phyloP scores from a whole-genome alignment of 2,329 filamentous ascomycete species.

The Gnomoniopsis sp. region DNA sequence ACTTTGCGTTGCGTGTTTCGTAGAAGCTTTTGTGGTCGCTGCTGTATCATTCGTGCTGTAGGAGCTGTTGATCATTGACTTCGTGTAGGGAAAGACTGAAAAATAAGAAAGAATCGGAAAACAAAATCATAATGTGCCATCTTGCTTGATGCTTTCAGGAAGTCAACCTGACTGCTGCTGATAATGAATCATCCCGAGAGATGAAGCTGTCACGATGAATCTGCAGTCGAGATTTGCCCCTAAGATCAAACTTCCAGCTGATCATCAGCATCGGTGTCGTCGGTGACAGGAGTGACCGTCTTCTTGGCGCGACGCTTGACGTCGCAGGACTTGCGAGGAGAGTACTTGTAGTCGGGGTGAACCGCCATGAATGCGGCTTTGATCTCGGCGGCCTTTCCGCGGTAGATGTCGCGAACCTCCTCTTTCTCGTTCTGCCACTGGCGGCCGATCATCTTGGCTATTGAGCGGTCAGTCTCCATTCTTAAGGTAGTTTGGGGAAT shows the following conservation, averaged over 20 bases:
- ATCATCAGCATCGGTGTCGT: neutral
- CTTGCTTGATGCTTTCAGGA: no score
- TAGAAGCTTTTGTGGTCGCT: no score
- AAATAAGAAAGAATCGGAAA: neutral
- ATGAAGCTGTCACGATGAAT: no score
- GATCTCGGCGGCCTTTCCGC: conserved; percentile 27
- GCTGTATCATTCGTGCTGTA: neutral
- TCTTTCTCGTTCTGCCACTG: conserved; percentile 33
- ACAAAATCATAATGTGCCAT: neutral
- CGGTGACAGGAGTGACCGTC: neutral
- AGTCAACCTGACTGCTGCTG: no score
- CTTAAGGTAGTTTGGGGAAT: neutral
- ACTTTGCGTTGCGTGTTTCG: neutral
- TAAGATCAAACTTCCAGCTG: no score
- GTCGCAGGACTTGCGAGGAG: conserved; percentile 29
- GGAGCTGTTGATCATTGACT: no score
- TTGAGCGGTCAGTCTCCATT: conserved; percentile 17
- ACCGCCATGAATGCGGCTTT: conserved; percentile 27
- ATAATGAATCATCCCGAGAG: no score
- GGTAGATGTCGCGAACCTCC: conserved; percentile 30
- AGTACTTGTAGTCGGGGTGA: conserved; percentile 38
- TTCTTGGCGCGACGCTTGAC: conserved; percentile 10
- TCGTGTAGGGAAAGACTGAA: neutral
- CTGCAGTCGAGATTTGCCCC: no score
- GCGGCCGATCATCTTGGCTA: conserved; percentile 34